Evolutionary conservation across 257 asterid species (phyloP), one percentile per base, ranked within the genome.

Genomic region (Salvia rosmarinus): DNA sequence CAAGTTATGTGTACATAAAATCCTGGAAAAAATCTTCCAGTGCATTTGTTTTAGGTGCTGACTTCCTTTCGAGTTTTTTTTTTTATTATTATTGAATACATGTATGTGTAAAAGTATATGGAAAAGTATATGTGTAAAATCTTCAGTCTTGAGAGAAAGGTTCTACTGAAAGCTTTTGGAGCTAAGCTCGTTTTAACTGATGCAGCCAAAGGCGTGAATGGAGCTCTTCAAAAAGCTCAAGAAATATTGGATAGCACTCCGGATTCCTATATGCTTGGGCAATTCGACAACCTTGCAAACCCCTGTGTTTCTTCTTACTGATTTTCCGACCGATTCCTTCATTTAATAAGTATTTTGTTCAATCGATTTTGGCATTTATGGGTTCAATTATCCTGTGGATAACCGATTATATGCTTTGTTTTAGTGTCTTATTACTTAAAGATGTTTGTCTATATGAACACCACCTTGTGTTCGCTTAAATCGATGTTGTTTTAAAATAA

Each of bases 61-160:
- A 3, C 30, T 25, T 25, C 30, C 30, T 25, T 25, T 25, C 30
- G 30, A 25, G 30, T 25, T 25, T 25, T 25, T n/a, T n/a, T n/a
- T n/a, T n/a, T n/a, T n/a, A n/a, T n/a, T n/a, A n/a, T n/a, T n/a
- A n/a, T n/a, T n/a, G n/a, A n/a, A n/a, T n/a, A n/a, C n/a, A n/a
- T n/a, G n/a, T n/a, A n/a, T n/a, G n/a, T n/a, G n/a, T n/a, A n/a
- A n/a, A n/a, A n/a, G n/a, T n/a, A n/a, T n/a, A n/a, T n/a, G n/a
- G n/a, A n/a, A n/a, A n/a, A n/a, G n/a, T n/a, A n/a, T n/a, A n/a
- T n/a, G n/a, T n/a, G n/a, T n/a, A n/a, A n/a, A n/a, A n/a, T n/a
- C n/a, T n/a, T n/a, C n/a, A 91, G 96, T 85, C 90, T 89, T 62
- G 99, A 94, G 83, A 89, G 99, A 81, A 88, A 92, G 84, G 96